Percentiles rank a stretch among this genome's conserved stretches.
phyloP scores from a whole-genome alignment of 306 rosid genomes.

The Gleditsia sinensis region DNA sequence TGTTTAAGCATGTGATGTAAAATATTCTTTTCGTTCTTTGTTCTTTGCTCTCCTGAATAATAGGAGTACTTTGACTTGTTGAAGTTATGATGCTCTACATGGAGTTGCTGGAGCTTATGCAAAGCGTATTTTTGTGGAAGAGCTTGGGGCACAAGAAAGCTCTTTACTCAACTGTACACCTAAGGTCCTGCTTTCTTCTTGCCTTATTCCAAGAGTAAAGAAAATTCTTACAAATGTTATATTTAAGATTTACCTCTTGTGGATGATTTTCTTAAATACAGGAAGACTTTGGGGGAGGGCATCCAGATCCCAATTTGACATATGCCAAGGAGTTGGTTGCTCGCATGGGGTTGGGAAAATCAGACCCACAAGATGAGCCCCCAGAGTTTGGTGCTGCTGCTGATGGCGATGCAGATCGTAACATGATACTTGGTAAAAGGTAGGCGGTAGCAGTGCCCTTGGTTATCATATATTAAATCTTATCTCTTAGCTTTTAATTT shows the following conservation, averaged over 20 bases:
- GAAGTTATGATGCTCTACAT: constrained; percentile 83
- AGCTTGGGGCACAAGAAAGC: constrained; percentile 96
- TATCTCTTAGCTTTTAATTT: constrained; percentile 18
- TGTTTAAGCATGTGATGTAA: constrained; percentile 25
- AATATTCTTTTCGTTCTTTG: constrained; percentile 1
- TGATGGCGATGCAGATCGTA: constrained; percentile 99
- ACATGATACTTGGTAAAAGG: constrained; percentile 99
- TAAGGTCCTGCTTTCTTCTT: constrained; percentile 61
- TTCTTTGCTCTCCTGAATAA: background rate
- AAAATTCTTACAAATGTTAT: constrained; percentile 13
- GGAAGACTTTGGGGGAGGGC: constrained; percentile 99
- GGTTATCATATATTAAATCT: constrained; percentile 13
- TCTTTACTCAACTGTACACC: constrained; percentile 89
- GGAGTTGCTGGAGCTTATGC: constrained; percentile 99
- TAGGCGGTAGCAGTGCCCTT: constrained; percentile 24
- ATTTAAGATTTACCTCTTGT: constrained; percentile 16
- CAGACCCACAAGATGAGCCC: constrained; percentile 69
- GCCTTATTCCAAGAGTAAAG: background rate
- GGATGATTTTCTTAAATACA: constrained; percentile 48
- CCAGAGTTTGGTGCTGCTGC: constrained; percentile 99
- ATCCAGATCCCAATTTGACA: constrained; percentile 98
- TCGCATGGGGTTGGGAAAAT: constrained; percentile 87
- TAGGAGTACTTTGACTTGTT: background rate
- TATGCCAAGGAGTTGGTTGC: constrained; percentile 98
- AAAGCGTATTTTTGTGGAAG: constrained; percentile 88